Conservation (phyloP, 2,329 filamentous ascomycete genomes). For the Hypoxylon sp. region DNA sequence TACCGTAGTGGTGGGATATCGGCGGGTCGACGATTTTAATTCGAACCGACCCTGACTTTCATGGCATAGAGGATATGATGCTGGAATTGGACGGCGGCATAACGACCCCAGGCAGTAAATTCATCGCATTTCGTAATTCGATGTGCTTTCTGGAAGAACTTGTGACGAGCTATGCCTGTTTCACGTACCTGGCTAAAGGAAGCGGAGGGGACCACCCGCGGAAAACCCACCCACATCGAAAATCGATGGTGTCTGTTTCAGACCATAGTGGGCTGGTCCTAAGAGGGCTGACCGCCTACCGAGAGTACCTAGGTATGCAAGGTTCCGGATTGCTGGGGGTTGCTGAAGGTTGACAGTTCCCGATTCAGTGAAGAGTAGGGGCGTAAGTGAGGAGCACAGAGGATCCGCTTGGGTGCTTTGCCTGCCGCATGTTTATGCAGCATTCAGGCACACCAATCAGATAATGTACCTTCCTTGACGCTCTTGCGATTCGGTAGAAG, state of each 20-base stretch:
- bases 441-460: slow-evolving; percentile 47
- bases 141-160: slow-evolving; percentile 50
- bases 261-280: slow-evolving; percentile 34
- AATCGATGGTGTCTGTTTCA: slow-evolving; percentile 48
- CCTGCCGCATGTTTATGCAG: slow-evolving; percentile 43
- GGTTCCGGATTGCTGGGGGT: slow-evolving; percentile 23
- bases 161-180: slow-evolving; percentile 51
- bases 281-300: slow-evolving; percentile 35
- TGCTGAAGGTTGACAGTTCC: slow-evolving; percentile 27
- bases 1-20: slow-evolving; percentile 35
- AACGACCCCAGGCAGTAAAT: slow-evolving; percentile 20
- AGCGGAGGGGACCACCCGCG: slow-evolving; percentile 36
- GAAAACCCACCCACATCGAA: slow-evolving; percentile 37
- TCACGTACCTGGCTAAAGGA: slow-evolving; percentile 50
- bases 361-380: slow-evolving; percentile 23
- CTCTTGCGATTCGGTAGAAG: slow-evolving; percentile 35
- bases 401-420: slow-evolving; percentile 38
- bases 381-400: slow-evolving; percentile 13
- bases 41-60: slow-evolving; percentile 10
- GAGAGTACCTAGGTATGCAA: slow-evolving; percentile 35
- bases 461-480: slow-evolving; percentile 13
- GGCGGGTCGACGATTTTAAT: slow-evolving; percentile 30
- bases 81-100: slow-evolving; percentile 30
- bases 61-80: slow-evolving; percentile 13
- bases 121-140: slow-evolving; percentile 41